Conservation (phyloP, 2,329 filamentous ascomycete genomes). For the Incumbomyces lentus region DNA sequence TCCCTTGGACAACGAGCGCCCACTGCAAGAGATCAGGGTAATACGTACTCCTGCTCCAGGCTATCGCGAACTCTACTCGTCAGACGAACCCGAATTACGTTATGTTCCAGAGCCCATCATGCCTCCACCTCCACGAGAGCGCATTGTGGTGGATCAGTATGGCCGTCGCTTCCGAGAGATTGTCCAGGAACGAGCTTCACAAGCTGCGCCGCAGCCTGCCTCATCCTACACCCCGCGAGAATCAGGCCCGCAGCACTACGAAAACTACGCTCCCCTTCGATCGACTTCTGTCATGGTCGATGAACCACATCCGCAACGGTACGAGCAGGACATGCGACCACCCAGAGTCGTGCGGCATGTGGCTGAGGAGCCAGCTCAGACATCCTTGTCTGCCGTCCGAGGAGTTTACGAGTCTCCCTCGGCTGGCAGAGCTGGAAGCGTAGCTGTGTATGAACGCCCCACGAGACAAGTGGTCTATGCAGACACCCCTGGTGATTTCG, state of each 20-base stretch:
- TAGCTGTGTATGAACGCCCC: conserved; percentile 33
- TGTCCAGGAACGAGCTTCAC: conserved; percentile 30
- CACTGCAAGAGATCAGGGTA: conserved; percentile 30
- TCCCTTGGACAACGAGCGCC: conserved; percentile 26
- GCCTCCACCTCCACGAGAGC: conserved; percentile 44
- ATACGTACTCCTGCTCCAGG: conserved; percentile 29
- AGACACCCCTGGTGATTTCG: conserved; percentile 56
- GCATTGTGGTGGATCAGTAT: conserved; percentile 71
- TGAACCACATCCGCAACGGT: conserved; percentile 28
- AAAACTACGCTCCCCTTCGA: conserved; percentile 19
- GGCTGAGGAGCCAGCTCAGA: conserved; percentile 27
- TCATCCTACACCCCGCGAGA: conserved; percentile 11
- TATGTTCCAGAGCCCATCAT: conserved; percentile 29
- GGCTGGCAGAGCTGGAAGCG: conserved; percentile 29
- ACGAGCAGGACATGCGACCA: conserved; percentile 36
- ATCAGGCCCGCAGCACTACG: conserved; percentile 8
- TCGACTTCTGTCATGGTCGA: conserved; percentile 33
- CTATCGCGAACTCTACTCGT: conserved; percentile 33
- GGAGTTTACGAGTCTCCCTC: conserved; percentile 20
- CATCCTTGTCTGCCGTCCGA: conserved; percentile 6
- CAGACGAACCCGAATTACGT: conserved; percentile 34
- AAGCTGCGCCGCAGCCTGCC: conserved; percentile 22
- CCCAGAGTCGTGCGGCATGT: conserved; percentile 30
- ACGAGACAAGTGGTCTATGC: conserved; percentile 33
- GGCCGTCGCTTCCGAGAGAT: conserved; percentile 67